Evolutionary conservation across 345 rosid species (phyloP).

Genomic region (Pistacia vera): DNA sequence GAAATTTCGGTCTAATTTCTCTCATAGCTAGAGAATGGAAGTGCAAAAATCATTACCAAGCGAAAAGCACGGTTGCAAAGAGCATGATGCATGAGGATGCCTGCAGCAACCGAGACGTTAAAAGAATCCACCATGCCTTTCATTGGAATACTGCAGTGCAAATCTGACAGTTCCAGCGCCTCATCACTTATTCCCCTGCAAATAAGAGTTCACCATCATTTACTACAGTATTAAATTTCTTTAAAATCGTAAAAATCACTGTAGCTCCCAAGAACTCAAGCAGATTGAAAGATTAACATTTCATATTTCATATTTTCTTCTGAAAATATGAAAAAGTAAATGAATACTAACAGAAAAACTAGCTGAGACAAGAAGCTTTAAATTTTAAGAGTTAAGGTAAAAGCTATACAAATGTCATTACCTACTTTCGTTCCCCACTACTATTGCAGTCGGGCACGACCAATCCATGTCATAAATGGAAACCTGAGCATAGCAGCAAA

Average conservation of each 20-base stretch:
- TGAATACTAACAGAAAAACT: not conserved
- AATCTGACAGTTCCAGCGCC: slow-evolving; percentile 77
- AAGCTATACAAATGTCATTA: slow-evolving; percentile 14
- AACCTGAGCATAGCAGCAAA: slow-evolving; percentile 42
- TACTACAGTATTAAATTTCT: not conserved
- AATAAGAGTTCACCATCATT: slow-evolving; percentile 8
- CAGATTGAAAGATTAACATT: not conserved
- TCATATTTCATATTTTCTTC: not conserved
- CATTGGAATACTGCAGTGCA: slow-evolving; percentile 90
- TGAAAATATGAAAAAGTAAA: not conserved
- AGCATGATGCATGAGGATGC: slow-evolving; percentile 92
- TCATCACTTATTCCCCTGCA: slow-evolving; percentile 86
- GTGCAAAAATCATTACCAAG: slow-evolving; percentile 48
- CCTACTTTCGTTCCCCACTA: slow-evolving; percentile 91
- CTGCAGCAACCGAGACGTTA: slow-evolving; percentile 96
- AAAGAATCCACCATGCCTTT: slow-evolving; percentile 98
- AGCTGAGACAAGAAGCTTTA: not conserved
- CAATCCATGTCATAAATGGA: slow-evolving; percentile 95
- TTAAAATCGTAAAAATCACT: not conserved
- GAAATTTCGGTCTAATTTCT: not conserved
- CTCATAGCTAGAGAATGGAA: not conserved
- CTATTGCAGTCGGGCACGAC: slow-evolving; percentile 92
- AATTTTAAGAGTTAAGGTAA: not conserved
- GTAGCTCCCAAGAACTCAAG: slow-evolving; percentile 2
- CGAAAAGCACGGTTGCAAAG: slow-evolving; percentile 77